Base-by-base conservation (phyloP, 202 grass and related monocot genomes). In the Thinopyrum obtusiflorum region DNA sequence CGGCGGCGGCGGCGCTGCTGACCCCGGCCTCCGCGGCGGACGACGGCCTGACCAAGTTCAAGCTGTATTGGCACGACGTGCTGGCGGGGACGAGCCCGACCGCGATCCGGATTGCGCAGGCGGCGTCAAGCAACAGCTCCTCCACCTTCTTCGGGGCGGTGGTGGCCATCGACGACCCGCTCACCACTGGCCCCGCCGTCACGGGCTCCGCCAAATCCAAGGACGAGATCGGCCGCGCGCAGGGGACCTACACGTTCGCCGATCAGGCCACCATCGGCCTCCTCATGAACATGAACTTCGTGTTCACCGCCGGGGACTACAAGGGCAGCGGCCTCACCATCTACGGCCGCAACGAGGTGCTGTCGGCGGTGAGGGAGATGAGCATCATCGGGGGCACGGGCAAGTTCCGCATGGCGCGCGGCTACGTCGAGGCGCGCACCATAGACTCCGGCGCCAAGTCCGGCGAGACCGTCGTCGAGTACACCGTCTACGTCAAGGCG, bases 221-320 rank as follows among this genome's bases (percentile, higher is more conserved):
- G 0, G 59, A 13, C 21, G 80, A 89, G 65, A 33, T 94, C 2
- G 92, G 94, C 28, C 68, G 85, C n/a, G 94, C 90, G 11, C 92
- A 97, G 86, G 94, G 94, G 18, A 78, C 84, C 37, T 97, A 97
- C 86, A 87, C 81, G 28, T 68, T 85, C 27, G 81, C 79, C 1
- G 82, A 89, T 55, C 87, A 88, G 85, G 20, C 60, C 12, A 86
- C 86, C 31, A 33, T 79, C 68, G 85, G 78, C 0, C 75, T 97
- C 12, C 85, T 97, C 69, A 94, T 94, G 94, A 62, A 60, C 29
- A 89, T 94, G 88, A 91, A 86, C 86, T 89, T 97, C 69, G 86
- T 90, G 4, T 92, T 97, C 80, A 86, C 80, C 2, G 78, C 78
- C 23, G 88, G 90, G 3, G 86, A 83, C 6, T 57, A 94, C 87